A percentile compares a stretch with the other conserved stretches of the same genome.
Conservation (phyloP, 2,329 filamentous ascomycete species). For the Polychaeton citri region DNA sequence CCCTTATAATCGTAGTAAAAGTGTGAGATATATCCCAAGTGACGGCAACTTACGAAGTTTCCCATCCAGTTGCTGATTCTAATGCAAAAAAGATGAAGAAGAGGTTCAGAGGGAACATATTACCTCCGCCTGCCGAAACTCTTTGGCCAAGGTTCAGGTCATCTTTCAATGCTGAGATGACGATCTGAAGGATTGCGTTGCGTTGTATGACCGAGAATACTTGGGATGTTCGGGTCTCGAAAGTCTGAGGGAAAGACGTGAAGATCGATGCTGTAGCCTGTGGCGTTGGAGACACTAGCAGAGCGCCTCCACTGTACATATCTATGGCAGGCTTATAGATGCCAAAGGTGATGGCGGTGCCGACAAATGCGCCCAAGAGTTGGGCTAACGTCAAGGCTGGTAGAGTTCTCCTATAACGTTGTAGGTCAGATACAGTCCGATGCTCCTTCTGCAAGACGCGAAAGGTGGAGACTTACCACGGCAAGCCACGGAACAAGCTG, state of each 20-base stretch:
- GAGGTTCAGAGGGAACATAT: constrained; percentile 44
- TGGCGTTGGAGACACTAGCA: constrained; percentile 28
- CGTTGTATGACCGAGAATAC: constrained; percentile 61
- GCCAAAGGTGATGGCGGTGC: constrained; percentile 30
- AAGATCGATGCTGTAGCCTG: constrained; percentile 54
- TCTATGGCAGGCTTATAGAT: constrained; percentile 45
- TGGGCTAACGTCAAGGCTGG: constrained; percentile 56
- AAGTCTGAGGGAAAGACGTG: constrained; percentile 51
- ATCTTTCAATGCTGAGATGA: constrained; percentile 55
- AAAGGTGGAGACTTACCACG: constrained; percentile 44
- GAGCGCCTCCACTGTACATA: not conserved
- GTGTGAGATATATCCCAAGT: not conserved
- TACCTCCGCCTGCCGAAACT: constrained; percentile 15
- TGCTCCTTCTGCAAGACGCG: not conserved
- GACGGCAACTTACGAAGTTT: constrained; percentile 16
- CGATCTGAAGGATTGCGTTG: constrained; percentile 52
- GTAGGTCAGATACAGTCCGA: not conserved
- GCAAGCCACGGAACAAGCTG: constrained; percentile 54
- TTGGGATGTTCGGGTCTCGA: constrained; percentile 51
- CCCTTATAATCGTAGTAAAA: not conserved
- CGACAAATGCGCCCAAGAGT: constrained; percentile 52
- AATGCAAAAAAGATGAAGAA: constrained; percentile 58
- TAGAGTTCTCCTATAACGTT: constrained; percentile 17
- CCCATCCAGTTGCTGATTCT: constrained; percentile 55
- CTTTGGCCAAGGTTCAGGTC: constrained; percentile 25